phyloP scores from a whole-genome alignment of 257 asterid genomes.

The Solanum ossicruentum region DNA sequence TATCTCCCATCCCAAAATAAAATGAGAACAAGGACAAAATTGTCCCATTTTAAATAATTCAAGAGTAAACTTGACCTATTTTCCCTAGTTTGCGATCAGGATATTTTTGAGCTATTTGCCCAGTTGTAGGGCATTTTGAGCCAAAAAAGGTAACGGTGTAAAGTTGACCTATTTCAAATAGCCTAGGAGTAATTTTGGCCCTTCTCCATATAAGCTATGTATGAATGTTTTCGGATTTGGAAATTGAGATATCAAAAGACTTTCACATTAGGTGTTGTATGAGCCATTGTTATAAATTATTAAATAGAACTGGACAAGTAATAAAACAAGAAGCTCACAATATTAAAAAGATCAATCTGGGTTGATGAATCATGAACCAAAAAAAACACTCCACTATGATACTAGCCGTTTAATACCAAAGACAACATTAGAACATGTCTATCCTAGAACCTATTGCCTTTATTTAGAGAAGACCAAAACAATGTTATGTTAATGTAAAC shows the following conservation, averaged over 20 bases:
- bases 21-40: no score
- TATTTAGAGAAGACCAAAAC: background rate
- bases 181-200: background rate
- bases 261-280: background rate
- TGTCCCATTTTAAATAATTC: no score
- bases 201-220: background rate
- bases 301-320: background rate
- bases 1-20: no score
- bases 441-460: background rate
- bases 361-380: background rate
- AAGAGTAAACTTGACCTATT: no score
- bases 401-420: background rate
- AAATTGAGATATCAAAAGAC: background rate
- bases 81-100: background rate
- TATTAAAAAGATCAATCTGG: background rate
- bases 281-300: background rate
- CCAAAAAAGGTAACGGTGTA: background rate
- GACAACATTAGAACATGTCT: background rate
- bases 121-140: background rate
- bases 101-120: background rate
- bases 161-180: background rate
- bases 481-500: no score
- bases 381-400: background rate
- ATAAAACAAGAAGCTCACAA: background rate
- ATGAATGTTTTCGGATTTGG: background rate